Evolutionary conservation across 495 filamentous ascomycete species (phyloP).

Genomic region (Podospora appendiculata): DNA sequence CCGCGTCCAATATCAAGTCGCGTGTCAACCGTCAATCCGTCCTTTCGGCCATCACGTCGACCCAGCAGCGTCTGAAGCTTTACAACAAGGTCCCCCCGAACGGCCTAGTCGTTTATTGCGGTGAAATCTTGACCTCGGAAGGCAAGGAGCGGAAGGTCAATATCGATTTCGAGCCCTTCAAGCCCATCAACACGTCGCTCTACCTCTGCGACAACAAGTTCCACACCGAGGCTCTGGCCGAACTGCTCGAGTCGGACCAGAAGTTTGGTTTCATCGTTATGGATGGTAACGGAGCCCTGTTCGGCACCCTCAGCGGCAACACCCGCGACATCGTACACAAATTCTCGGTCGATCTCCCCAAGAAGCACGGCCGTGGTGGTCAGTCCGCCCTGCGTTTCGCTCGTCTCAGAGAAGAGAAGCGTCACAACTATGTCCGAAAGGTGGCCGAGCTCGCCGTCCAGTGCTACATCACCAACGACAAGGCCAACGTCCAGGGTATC

Average conservation of each 20-base stretch:
- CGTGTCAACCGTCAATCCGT: constrained; percentile 98
- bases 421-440: constrained; percentile 98
- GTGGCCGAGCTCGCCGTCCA: constrained; percentile 96
- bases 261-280: constrained; percentile 99
- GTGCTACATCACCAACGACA: constrained; percentile 96
- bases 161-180: constrained; percentile 99
- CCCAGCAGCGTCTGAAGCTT: constrained; percentile 95
- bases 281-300: constrained; percentile 97
- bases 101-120: constrained; percentile 95
- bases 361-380: constrained; percentile 99
- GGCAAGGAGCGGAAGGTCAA: constrained; percentile 99
- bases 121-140: constrained; percentile 98
- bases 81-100: constrained; percentile 98
- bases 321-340: constrained; percentile 97
- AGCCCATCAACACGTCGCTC: constrained; percentile 98
- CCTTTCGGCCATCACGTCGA: constrained; percentile 95
- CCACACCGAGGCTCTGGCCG: constrained; percentile 93
- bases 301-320: constrained; percentile 93
- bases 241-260: constrained; percentile 95
- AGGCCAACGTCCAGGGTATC: constrained; percentile 91
- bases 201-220: constrained; percentile 99
- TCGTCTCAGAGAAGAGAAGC: constrained; percentile 98
- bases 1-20: constrained; percentile 98
- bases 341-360: constrained; percentile 92
- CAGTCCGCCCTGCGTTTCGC: constrained; percentile 98